These are phyloP conservation scores for Melaleuca quinquenervia DNA, from an alignment of 345 rosid species.

Conservation along the genomic window DNA sequence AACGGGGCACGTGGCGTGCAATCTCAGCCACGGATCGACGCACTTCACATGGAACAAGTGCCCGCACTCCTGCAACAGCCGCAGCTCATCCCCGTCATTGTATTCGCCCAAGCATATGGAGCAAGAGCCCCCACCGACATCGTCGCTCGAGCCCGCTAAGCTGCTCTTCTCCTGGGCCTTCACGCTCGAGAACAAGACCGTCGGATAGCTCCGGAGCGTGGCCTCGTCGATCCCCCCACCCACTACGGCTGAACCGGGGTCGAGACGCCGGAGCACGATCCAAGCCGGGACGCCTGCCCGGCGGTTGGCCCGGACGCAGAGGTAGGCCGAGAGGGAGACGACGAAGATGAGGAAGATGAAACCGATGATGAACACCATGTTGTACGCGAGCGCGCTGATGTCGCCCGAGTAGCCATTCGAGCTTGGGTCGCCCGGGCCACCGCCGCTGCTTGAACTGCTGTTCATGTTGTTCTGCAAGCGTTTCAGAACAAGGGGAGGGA, in stretches of 20 bases:
- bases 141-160: neutral
- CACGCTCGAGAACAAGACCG: neutral
- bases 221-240: neutral
- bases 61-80: constrained; percentile 4
- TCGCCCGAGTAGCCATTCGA: neutral
- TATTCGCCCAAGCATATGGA: constrained; percentile 10
- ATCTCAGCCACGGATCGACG: constrained; percentile 9
- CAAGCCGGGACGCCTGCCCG: neutral
- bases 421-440: neutral
- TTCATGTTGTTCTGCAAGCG: neutral
- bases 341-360: neutral
- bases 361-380: constrained; percentile 1
- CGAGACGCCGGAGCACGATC: neutral
- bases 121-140: neutral
- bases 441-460: neutral
- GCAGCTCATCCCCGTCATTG: neutral
- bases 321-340: neutral
- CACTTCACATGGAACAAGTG: constrained; percentile 12
- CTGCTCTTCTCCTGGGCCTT: neutral
- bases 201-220: constrained; percentile 1
- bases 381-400: neutral
- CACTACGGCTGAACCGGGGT: neutral
- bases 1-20: constrained; percentile 4
- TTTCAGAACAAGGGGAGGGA: neutral
- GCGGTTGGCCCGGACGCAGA: neutral